These are phyloP conservation scores for Dictyostelium firmibasis DNA, from an alignment of 78 protist genomes.

Conservation along the genomic window DNA sequence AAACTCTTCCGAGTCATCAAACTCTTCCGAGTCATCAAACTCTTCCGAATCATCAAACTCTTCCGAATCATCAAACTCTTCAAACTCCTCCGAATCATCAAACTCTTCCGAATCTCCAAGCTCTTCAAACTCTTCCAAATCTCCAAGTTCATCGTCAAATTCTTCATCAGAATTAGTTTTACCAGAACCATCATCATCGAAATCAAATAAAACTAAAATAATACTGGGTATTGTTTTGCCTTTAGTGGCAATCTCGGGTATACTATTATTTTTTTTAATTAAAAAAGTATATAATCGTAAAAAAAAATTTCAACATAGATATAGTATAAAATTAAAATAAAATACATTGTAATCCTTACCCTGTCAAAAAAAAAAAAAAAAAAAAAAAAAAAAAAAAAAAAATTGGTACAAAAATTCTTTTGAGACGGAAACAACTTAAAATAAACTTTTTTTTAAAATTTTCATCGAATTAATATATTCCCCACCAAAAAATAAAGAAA, in stretches of 20 bases:
- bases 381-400: too few relatives aligned
- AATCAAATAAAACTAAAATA: background rate
- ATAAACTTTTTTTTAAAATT: too few relatives aligned
- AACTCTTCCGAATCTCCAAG: too few relatives aligned
- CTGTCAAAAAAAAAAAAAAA: too few relatives aligned
- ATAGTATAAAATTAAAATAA: background rate
- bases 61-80: background rate
- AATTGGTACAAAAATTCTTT: too few relatives aligned
- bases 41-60: background rate
- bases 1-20: too few relatives aligned
- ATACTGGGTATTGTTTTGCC: background rate
- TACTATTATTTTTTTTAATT: background rate
- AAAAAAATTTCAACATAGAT: background rate
- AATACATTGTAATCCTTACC: background rate
- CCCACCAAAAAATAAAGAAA: background rate
- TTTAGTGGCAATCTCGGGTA: background rate
- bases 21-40: too few relatives aligned
- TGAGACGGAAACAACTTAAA: background rate
- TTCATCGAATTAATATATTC: background rate
- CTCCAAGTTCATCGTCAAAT: too few relatives aligned
- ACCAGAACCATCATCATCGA: background rate
- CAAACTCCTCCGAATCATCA: background rate
- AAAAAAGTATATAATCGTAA: background rate
- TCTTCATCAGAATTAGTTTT: too few relatives aligned
- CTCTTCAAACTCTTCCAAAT: too few relatives aligned